These are phyloP conservation scores for Fusarium austroafricanum DNA, from an alignment of 2,329 filamentous ascomycete species.

Conservation along the genomic window DNA sequence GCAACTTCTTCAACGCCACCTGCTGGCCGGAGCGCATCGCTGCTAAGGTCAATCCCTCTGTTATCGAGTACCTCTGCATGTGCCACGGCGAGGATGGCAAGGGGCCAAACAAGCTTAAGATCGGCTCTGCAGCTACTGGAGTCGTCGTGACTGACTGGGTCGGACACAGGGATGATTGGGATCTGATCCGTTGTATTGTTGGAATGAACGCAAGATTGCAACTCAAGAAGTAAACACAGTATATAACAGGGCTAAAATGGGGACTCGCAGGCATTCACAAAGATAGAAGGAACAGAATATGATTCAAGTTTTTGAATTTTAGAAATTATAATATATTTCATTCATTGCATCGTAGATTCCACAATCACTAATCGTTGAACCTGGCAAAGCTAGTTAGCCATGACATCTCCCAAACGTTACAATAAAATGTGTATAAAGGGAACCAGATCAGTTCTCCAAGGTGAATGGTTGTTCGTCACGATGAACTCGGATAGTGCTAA, in stretches of 20 bases:
- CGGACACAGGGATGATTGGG: constrained; percentile 88
- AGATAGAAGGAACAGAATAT: background rate
- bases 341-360: background rate
- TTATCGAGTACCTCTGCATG: constrained; percentile 71
- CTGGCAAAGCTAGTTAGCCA: constrained; percentile 25
- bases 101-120: constrained; percentile 61
- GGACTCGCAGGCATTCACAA: background rate
- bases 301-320: background rate
- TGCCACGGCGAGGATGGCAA: constrained; percentile 65
- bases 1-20: constrained; percentile 91
- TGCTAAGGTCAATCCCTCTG: constrained; percentile 83
- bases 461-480: constrained; percentile 68
- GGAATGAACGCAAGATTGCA: constrained; percentile 85
- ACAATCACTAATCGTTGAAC: background rate
- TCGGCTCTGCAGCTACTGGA: constrained; percentile 82
- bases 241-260: background rate
- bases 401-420: background rate
- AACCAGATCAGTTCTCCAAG: constrained; percentile 70
- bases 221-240: constrained; percentile 53
- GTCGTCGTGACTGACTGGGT: constrained; percentile 96
- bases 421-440: constrained; percentile 12
- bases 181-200: constrained; percentile 85
- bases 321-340: background rate
- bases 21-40: constrained; percentile 97
- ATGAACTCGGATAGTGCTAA: constrained; percentile 62